Conservation (phyloP, 2,329 filamentous ascomycete genomes). For the Trichoderma sp. region DNA sequence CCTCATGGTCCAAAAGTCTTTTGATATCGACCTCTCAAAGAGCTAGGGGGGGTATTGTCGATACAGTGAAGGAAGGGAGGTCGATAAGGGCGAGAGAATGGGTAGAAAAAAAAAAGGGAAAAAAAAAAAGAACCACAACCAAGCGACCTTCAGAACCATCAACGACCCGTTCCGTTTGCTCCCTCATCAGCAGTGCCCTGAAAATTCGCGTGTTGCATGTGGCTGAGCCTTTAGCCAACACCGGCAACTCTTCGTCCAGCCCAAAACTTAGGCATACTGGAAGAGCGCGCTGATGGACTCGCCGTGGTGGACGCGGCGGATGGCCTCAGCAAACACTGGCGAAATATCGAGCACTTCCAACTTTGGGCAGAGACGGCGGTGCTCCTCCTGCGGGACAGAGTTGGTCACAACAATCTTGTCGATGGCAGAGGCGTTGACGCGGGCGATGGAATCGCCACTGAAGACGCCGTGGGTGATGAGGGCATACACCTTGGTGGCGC, state of each 20-base stretch:
- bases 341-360: conserved; percentile 88
- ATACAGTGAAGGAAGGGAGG: neutral
- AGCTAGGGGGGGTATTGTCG: neutral
- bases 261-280: conserved; percentile 38
- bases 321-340: conserved; percentile 91
- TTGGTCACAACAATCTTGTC: conserved; percentile 97
- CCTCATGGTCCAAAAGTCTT: neutral
- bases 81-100: neutral
- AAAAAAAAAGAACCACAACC: conserved; percentile 1
- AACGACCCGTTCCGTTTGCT: conserved; percentile 2
- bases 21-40: neutral
- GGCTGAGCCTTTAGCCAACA: conserved; percentile 1
- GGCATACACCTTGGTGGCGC: conserved; percentile 87
- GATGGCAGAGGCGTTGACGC: conserved; percentile 89
- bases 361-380: conserved; percentile 78
- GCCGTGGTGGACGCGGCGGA: conserved; percentile 93
- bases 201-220: conserved; percentile 5
- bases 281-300: conserved; percentile 97
- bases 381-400: conserved; percentile 85
- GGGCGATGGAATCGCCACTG: conserved; percentile 90
- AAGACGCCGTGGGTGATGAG: conserved; percentile 93
- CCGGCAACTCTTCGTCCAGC: conserved; percentile 10
- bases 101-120: neutral
- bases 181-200: conserved; percentile 17
- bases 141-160: conserved; percentile 12